A percentile compares a stretch with the other conserved stretches of the same genome.
phyloP scores from a whole-genome alignment of 2,329 filamentous ascomycete species.

The Exophiala calicioides region DNA sequence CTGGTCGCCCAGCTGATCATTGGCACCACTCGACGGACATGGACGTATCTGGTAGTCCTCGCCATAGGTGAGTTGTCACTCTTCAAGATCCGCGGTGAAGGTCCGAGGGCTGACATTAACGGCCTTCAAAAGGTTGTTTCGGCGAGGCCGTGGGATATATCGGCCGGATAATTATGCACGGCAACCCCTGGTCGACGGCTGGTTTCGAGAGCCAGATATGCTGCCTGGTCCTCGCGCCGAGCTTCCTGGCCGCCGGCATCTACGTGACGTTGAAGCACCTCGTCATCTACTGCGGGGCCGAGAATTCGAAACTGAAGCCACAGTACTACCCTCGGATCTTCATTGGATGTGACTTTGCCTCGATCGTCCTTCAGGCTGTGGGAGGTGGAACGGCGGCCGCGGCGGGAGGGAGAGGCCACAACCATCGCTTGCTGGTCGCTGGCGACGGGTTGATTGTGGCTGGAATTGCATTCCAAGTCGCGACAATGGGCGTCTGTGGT shows the following conservation, averaged over 20 bases:
- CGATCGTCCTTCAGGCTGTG: conserved; percentile 58
- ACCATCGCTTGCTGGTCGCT: conserved; percentile 40
- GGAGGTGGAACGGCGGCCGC: conserved; percentile 59
- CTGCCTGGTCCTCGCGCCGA: conserved; percentile 58
- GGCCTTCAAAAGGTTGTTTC: no score
- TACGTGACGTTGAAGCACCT: conserved; percentile 61
- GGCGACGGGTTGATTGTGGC: conserved; percentile 61
- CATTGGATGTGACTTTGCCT: conserved; percentile 59
- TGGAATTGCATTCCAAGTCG: conserved; percentile 60
- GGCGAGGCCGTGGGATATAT: conserved; percentile 60
- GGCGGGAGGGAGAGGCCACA: conserved; percentile 36
- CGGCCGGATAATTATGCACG: conserved; percentile 56
- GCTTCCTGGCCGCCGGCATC: conserved; percentile 57
- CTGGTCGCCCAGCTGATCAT: conserved; percentile 51
- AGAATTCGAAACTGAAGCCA: conserved; percentile 51
- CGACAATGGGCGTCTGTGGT: conserved; percentile 45
- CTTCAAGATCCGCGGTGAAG: no score
- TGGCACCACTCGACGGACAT: conserved; percentile 55
- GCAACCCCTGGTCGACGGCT: conserved; percentile 58
- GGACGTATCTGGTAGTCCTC: conserved; percentile 55
- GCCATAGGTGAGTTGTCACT: no score
- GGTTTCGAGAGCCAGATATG: conserved; percentile 52
- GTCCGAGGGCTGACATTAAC: no score
- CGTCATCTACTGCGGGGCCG: conserved; percentile 55
- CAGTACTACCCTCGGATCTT: conserved; percentile 61